Percentiles rank a stretch among this genome's conserved stretches.
Evolutionary conservation across 106 monocot genomes (phyloP).

Genomic region (Posidonia australis): DNA sequence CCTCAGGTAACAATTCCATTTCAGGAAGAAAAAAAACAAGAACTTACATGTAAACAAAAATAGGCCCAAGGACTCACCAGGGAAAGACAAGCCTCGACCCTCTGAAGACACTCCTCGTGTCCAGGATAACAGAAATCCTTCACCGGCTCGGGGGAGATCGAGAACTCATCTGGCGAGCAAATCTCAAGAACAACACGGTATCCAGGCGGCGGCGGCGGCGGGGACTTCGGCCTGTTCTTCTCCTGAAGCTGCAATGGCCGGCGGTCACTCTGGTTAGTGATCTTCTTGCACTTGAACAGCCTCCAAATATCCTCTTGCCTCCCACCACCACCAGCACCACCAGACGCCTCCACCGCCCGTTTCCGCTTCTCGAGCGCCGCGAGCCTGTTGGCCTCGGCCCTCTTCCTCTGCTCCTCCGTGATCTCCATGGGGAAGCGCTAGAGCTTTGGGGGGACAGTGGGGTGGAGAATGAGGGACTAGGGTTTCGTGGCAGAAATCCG

Average conservation of each 20-base stretch:
- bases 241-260: background rate
- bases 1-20: too few species aligned
- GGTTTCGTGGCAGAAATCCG: too few species aligned
- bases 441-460: too few species aligned
- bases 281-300: conserved; percentile 56
- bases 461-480: too few species aligned
- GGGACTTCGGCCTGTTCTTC: background rate
- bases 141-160: conserved; percentile 42
- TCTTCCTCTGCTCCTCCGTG: conserved; percentile 84
- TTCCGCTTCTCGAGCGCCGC: conserved; percentile 73
- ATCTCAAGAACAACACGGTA: conserved; percentile 63
- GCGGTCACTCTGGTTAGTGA: background rate
- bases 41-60: background rate
- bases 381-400: conserved; percentile 3
- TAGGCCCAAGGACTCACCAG: conserved; percentile 21
- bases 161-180: conserved; percentile 73
- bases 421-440: too few species aligned
- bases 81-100: conserved; percentile 33
- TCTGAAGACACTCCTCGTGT: conserved; percentile 37
- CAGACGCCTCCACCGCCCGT: conserved; percentile 12
- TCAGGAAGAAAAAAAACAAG: too few species aligned
- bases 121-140: conserved; percentile 52
- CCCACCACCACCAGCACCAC: background rate
- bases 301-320: conserved; percentile 28
- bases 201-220: conserved; percentile 13